Conservation (phyloP, 345 rosid species). For the Arabidopsis suecica region DNA sequence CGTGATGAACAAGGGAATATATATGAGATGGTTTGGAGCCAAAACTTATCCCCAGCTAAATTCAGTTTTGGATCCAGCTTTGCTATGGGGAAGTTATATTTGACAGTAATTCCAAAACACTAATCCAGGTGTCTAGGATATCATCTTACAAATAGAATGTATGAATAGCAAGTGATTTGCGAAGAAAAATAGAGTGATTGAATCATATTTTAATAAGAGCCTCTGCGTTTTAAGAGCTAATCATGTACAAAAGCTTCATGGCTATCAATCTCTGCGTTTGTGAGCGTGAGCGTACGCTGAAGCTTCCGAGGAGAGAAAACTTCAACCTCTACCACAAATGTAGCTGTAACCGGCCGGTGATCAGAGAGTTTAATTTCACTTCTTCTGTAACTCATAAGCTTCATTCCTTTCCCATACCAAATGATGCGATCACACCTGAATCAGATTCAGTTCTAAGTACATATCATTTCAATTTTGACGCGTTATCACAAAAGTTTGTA, state of each 20-base stretch:
- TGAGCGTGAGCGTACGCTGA: constrained; percentile 79
- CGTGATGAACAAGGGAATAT: too few species aligned
- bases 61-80: too few species aligned
- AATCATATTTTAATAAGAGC: not conserved
- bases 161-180: not conserved
- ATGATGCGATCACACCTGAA: constrained; percentile 89
- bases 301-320: constrained; percentile 73
- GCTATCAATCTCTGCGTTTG: constrained; percentile 73
- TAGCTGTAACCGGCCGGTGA: constrained; percentile 90
- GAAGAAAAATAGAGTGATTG: constrained; percentile 3
- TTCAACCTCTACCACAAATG: constrained; percentile 76
- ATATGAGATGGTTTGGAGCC: too few species aligned
- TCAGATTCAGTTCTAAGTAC: constrained; percentile 9
- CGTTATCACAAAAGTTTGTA: not conserved
- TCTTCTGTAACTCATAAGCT: constrained; percentile 72
- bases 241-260: constrained; percentile 26
- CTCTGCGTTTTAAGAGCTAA: too few species aligned
- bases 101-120: too few species aligned
- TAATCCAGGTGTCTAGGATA: too few species aligned
- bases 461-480: not conserved
- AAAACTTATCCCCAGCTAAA: too few species aligned
- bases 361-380: constrained; percentile 78
- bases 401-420: constrained; percentile 84
- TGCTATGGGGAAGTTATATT: too few species aligned
- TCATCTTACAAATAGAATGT: constrained; percentile 11